A percentile compares a stretch with the other conserved stretches of the same genome.
These are phyloP conservation scores for Fusarium sp. DNA, from an alignment of 2,329 filamentous ascomycete genomes.

Conservation along the genomic window DNA sequence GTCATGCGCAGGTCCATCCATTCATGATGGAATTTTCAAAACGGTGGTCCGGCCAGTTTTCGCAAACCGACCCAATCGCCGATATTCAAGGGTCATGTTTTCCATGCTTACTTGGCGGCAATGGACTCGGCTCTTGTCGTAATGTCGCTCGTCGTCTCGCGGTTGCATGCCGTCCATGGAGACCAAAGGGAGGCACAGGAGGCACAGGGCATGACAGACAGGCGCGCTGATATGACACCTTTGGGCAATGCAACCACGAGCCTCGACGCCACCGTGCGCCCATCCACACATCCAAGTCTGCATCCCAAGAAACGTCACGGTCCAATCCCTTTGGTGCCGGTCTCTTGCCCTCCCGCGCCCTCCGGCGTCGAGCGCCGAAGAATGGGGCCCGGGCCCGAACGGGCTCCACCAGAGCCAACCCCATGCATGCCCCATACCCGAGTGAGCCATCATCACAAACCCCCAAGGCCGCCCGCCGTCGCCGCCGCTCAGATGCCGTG, in stretches of 20 bases:
- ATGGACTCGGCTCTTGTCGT: slow-evolving; percentile 21
- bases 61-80: slow-evolving; percentile 7
- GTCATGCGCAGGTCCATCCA: not conserved
- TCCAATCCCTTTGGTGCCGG: not conserved
- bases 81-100: slow-evolving; percentile 1
- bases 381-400: slow-evolving; percentile 35
- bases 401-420: slow-evolving; percentile 20
- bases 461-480: not conserved
- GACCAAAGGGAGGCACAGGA: slow-evolving; percentile 13
- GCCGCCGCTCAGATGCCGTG: slow-evolving; percentile 14
- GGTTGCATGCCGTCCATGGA: not conserved
- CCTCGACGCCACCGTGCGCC: slow-evolving; percentile 10
- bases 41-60: slow-evolving; percentile 12
- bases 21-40: slow-evolving; percentile 10
- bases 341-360: slow-evolving; percentile 17
- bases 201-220: not conserved
- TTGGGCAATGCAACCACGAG: slow-evolving; percentile 4
- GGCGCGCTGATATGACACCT: not conserved
- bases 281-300: not conserved
- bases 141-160: slow-evolving; percentile 5
- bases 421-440: slow-evolving; percentile 7
- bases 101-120: slow-evolving; percentile 18
- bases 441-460: slow-evolving; percentile 6
- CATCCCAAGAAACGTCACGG: not conserved
- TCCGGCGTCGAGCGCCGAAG: slow-evolving; percentile 28